Evolutionary conservation across 345 rosid genomes (phyloP), one percentile per base, ranked within the genome.

Genomic region (Dimocarpus longan): DNA sequence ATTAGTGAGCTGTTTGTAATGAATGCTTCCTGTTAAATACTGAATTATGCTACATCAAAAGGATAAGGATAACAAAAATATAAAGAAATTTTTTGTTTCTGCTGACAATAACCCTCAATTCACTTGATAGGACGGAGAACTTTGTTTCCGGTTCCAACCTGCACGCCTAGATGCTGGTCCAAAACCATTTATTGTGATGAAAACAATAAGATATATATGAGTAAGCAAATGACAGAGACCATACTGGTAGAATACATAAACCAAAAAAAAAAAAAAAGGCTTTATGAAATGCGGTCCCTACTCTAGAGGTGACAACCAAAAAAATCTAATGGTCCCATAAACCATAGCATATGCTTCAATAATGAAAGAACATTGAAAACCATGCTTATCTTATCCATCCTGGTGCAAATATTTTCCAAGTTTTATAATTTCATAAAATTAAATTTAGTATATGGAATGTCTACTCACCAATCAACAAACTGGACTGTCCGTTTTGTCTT

Each of bases 401-500:
- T 18, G 13, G 19, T 75, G 43, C 8, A 76, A 26, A 8, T 6
- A 59, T 40, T 39, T 39, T 13, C 12, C 56, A 18, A 64, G 9
- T 15, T 71, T 26, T 24, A 76, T 40, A 40, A 42, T 66, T 64
- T 5, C 21, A 54, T 52, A 37, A 74, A 22, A 44, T 68, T 11
- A 73, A 66, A 15, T 32, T 32, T 32, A 32, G 37, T 46, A 50
- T 6, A 50, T 50, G 63, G 26, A 39, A 69, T 68, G 60, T 80
- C 9, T 59, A 74, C 92, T 88, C 78, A 91, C 95, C 97, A 93
- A 74, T 93, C 95, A 66, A 93, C 97, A 81, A 93, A 93, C 78
- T 93, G 94, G 80, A 93, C 86, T 2, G 95, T 85, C 79, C 95
- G 85, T 86, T 91, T 93, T 52, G 95, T 87, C 89, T 93, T 93